phyloP scores from a whole-genome alignment of 495 filamentous ascomycete species.

The Tuber microsphaerosporum region DNA sequence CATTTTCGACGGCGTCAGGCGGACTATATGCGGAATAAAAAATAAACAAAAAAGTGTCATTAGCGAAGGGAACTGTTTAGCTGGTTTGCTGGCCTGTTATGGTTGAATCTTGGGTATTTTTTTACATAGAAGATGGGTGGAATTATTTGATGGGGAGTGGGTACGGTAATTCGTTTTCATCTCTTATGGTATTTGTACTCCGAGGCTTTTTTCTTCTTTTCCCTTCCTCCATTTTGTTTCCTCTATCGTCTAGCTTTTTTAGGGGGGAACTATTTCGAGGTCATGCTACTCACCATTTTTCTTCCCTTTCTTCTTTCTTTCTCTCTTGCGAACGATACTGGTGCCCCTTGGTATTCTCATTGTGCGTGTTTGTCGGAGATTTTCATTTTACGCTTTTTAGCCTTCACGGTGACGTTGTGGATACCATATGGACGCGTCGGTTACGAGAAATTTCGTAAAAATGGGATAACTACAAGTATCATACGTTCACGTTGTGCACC shows the following conservation, averaged over 20 bases:
- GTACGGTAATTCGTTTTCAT: constrained; percentile 1
- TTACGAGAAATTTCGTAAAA: background rate
- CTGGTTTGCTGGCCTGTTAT: background rate
- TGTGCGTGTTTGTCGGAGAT: background rate
- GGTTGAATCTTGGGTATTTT: constrained; percentile 1
- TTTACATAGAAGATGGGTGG: background rate
- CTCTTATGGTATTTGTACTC: background rate
- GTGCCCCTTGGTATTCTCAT: background rate
- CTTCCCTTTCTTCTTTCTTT: background rate
- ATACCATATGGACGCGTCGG: background rate
- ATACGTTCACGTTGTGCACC: background rate
- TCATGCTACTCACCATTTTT: background rate
- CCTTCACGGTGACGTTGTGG: background rate
- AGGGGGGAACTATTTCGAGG: background rate
- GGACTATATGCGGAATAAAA: constrained; percentile 2
- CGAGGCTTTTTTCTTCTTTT: background rate
- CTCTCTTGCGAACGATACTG: background rate
- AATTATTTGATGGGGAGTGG: background rate
- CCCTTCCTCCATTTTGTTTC: background rate
- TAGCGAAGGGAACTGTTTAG: constrained; percentile 1
- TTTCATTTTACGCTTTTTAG: background rate
- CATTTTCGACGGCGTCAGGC: constrained; percentile 6
- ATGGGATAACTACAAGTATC: background rate
- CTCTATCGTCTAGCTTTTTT: background rate
- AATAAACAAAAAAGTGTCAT: constrained; percentile 1